phyloP scores from a whole-genome alignment of 257 asterid species.

The Cinchona pubescens region DNA sequence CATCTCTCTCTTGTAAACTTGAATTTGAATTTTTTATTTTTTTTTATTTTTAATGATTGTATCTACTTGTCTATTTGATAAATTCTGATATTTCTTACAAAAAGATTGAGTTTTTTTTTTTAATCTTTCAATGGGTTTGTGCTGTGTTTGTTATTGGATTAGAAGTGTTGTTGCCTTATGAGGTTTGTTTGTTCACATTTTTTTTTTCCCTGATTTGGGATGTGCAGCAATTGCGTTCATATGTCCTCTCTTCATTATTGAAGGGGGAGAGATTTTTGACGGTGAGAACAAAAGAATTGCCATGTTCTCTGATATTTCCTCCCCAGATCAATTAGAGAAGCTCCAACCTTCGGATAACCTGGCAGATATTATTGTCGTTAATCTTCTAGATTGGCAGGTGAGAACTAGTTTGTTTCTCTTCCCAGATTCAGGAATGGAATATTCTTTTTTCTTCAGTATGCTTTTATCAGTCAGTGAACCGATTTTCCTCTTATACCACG shows the following conservation, averaged over 20 bases:
- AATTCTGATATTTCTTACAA: background rate
- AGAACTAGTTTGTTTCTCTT: conserved; percentile 7
- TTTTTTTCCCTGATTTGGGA: conserved; percentile 17
- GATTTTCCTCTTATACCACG: background rate
- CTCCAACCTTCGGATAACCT: conserved; percentile 43
- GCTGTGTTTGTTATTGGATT: background rate
- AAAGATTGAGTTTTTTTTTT: background rate
- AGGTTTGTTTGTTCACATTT: background rate
- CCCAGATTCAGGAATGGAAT: background rate
- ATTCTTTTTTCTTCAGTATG: background rate
- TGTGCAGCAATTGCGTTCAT: conserved; percentile 69
- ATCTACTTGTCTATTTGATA: background rate
- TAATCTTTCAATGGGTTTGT: background rate
- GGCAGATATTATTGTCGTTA: conserved; percentile 54
- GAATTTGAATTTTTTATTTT: no score
- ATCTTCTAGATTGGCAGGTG: conserved; percentile 83
- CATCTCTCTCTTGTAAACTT: background rate
- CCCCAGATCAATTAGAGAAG: conserved; percentile 62
- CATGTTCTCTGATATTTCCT: conserved; percentile 50
- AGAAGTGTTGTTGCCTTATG: no score
- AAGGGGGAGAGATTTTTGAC: conserved; percentile 56
- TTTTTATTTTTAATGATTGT: no score
- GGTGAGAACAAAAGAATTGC: conserved; percentile 46
- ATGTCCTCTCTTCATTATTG: conserved; percentile 56
- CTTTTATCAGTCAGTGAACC: background rate